These are phyloP conservation scores for Tylopilus cervinicoccineus DNA, from an alignment of 768 basidiomycete genomes.

Conservation along the genomic window DNA sequence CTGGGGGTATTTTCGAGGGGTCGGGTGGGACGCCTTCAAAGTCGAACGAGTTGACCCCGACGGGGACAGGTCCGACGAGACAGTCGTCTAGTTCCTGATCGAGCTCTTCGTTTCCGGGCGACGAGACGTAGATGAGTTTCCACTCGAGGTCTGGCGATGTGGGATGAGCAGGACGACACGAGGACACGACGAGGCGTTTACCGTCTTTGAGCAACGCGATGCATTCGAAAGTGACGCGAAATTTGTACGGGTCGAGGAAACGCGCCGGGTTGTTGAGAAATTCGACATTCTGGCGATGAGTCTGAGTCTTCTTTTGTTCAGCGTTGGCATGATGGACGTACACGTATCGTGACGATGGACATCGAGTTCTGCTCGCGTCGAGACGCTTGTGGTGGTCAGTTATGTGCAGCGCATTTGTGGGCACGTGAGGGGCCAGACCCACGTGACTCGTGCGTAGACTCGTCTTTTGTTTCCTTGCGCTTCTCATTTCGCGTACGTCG, in stretches of 20 bases:
- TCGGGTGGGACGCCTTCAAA: slow-evolving; percentile 87
- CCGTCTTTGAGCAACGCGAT: slow-evolving; percentile 89
- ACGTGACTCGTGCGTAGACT: not conserved
- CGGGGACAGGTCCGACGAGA: slow-evolving; percentile 94
- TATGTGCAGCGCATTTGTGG: too few species aligned
- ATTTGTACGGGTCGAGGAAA: slow-evolving; percentile 87
- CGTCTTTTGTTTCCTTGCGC: slow-evolving; percentile 17
- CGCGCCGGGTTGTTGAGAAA: slow-evolving; percentile 92
- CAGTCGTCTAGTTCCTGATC: slow-evolving; percentile 99
- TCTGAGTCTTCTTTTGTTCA: not conserved
- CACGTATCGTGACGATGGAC: slow-evolving; percentile 71
- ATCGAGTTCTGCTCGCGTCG: slow-evolving; percentile 37
- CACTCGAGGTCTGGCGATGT: slow-evolving; percentile 82
- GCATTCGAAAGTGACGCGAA: slow-evolving; percentile 96
- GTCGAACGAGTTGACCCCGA: slow-evolving; percentile 96
- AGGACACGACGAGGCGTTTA: slow-evolving; percentile 26
- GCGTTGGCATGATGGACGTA: slow-evolving; percentile 27
- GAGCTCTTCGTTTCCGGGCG: slow-evolving; percentile 83
- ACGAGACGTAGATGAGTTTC: slow-evolving; percentile 96
- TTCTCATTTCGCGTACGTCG: slow-evolving; percentile 19
- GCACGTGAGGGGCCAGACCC: not conserved
- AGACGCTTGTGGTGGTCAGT: too few species aligned
- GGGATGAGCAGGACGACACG: not conserved
- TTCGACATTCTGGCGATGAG: slow-evolving; percentile 65
- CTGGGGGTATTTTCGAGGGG: slow-evolving; percentile 76